Conservation (phyloP, 2,329 filamentous ascomycete genomes). For the Fusarium cicatricum region DNA sequence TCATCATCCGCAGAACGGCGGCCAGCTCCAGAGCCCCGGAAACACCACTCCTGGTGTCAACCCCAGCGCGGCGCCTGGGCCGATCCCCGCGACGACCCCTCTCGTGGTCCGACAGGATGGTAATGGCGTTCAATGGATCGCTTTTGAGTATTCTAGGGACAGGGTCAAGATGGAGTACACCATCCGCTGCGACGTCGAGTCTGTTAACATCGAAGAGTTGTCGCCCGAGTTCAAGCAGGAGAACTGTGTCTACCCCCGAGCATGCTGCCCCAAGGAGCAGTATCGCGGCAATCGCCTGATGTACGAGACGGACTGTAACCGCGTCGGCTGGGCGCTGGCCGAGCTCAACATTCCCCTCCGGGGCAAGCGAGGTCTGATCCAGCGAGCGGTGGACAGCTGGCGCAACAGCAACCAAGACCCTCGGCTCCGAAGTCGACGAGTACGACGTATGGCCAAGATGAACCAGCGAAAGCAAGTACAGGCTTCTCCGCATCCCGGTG, state of each 20-base stretch:
- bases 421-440: constrained; percentile 86
- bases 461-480: constrained; percentile 81
- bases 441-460: constrained; percentile 96
- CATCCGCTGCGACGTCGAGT: constrained; percentile 97
- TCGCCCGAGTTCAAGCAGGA: constrained; percentile 93
- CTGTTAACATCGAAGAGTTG: constrained; percentile 88
- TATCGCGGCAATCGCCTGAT: constrained; percentile 95
- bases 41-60: constrained; percentile 67
- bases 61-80: constrained; percentile 90
- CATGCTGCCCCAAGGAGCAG: constrained; percentile 93
- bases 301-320: constrained; percentile 99
- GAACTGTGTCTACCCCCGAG: constrained; percentile 97
- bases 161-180: constrained; percentile 99
- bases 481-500: constrained; percentile 62
- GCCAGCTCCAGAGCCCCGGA: constrained; percentile 51
- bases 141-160: constrained; percentile 96
- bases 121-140: constrained; percentile 98
- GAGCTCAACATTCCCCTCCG: constrained; percentile 90
- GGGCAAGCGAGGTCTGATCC: constrained; percentile 94
- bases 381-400: constrained; percentile 98
- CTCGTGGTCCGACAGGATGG: constrained; percentile 93
- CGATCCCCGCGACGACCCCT: constrained; percentile 95
- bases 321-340: constrained; percentile 98
- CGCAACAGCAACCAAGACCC: constrained; percentile 98
- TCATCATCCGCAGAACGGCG: constrained; percentile 49